Conservation (phyloP, 345 rosid genomes). For the Hibiscus tridactylites region DNA sequence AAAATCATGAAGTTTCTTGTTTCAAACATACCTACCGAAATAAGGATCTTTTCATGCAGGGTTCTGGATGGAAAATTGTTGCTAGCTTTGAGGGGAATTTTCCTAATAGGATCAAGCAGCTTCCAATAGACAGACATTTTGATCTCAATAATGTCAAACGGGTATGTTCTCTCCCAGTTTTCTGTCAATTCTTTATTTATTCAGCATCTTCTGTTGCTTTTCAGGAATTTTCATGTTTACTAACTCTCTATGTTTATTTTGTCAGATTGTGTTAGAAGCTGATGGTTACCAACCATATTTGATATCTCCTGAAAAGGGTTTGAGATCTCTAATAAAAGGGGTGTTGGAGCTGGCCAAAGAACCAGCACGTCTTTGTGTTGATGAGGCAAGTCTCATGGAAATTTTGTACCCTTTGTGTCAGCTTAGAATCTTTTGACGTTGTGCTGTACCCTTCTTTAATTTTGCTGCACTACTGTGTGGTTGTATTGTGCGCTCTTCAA, state of each 20-base stretch:
- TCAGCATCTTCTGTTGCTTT: neutral
- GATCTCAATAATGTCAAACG: conserved; percentile 67
- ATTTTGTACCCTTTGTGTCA: neutral
- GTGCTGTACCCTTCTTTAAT: neutral
- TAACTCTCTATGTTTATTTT: neutral
- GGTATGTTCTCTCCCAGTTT: conserved; percentile 13
- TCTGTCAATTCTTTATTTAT: neutral
- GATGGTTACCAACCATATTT: conserved; percentile 88
- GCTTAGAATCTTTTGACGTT: neutral
- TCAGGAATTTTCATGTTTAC: neutral
- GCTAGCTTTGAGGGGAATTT: conserved; percentile 96
- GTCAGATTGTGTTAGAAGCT: conserved; percentile 70
- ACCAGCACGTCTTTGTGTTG: conserved; percentile 72
- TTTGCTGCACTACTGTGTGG: neutral
- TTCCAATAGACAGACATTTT: conserved; percentile 93
- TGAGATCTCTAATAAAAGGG: conserved; percentile 64
- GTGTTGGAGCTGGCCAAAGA: conserved; percentile 77
- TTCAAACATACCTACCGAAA: neutral
- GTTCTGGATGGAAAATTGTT: conserved; percentile 97
- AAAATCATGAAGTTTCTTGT: neutral
- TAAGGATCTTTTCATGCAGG: conserved; percentile 37
- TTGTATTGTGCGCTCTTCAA: neutral
- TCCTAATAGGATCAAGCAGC: conserved; percentile 91
- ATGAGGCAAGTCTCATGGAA: conserved; percentile 41
- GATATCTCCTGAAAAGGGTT: conserved; percentile 77